Evolutionary conservation across 495 filamentous ascomycete species (phyloP).

Genomic region (Cercophora newfieldiana): DNA sequence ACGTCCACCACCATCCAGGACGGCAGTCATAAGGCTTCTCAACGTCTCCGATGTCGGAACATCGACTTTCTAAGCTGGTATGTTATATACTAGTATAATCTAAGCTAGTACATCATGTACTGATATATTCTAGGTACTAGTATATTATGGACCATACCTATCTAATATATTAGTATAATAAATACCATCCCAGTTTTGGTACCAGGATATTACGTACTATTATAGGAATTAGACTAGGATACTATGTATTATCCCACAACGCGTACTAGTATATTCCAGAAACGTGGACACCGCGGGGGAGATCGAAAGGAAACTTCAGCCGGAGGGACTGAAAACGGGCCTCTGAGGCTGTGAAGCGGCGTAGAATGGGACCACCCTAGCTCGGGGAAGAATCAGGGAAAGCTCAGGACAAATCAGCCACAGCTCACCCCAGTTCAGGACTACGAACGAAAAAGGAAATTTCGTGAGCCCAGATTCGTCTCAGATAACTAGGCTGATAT

Average conservation of each 20-base stretch:
- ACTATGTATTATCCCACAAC: conserved; percentile 1
- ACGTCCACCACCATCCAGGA: conserved; percentile 6
- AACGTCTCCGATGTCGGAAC: conserved; percentile 8
- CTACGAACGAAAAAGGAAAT: no score
- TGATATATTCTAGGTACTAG: conserved; percentile 3
- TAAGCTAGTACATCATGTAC: conserved; percentile 1
- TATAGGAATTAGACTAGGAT: not conserved
- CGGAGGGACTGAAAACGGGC: not conserved
- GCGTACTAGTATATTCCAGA: conserved; percentile 2
- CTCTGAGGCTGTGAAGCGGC: not conserved
- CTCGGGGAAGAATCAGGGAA: no score
- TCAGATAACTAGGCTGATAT: no score
- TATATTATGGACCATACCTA: not conserved
- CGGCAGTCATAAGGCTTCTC: conserved; percentile 2
- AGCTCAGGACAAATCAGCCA: no score
- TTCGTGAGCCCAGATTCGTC: no score
- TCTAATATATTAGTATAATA: conserved; percentile 3
- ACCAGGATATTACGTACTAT: no score
- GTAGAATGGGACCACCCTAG: not conserved
- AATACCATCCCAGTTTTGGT: conserved; percentile 6
- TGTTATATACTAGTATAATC: conserved; percentile 3
- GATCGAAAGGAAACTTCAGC: conserved; percentile 6
- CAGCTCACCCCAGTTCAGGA: no score
- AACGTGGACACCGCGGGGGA: conserved; percentile 4
- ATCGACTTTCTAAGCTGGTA: conserved; percentile 3